Evolutionary conservation across 129 eudicot species (phyloP).

Genomic region (Sambucus nigra): DNA sequence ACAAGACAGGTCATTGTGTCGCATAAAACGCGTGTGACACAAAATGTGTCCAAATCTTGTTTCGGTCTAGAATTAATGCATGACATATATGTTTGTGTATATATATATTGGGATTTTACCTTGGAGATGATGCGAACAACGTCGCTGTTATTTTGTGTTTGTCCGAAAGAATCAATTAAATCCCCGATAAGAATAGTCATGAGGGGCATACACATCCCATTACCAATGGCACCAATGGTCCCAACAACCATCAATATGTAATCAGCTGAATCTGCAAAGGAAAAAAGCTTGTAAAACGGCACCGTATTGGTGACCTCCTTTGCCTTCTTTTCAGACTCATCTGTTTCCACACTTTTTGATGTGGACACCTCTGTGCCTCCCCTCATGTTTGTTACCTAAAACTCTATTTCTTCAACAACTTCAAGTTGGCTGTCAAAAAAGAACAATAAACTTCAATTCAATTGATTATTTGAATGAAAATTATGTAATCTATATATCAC

Average conservation of each 20-base stretch:
- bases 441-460: too few relatives aligned
- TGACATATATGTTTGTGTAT: neutral
- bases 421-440: too few relatives aligned
- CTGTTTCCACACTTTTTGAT: too few relatives aligned
- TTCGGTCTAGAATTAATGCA: neutral
- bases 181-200: constrained; percentile 46
- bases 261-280: constrained; percentile 13
- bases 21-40: too few relatives aligned
- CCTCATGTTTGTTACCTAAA: too few relatives aligned
- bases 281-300: constrained; percentile 15
- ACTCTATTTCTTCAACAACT: too few relatives aligned
- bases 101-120: constrained; percentile 14
- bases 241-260: constrained; percentile 36
- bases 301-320: constrained; percentile 4
- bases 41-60: too few relatives aligned
- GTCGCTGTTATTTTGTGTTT: constrained; percentile 16
- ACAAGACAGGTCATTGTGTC: too few relatives aligned
- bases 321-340: too few relatives aligned
- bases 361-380: too few relatives aligned
- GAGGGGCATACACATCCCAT: constrained; percentile 36
- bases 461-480: too few relatives aligned
- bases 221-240: constrained; percentile 32
- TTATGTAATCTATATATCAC: too few relatives aligned
- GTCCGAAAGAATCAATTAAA: constrained; percentile 39
- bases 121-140: constrained; percentile 26